These are phyloP conservation scores for Kalmanozyma brasiliensis DNA, from an alignment of 1,284 basidiomycete species.

Conservation along the genomic window DNA sequence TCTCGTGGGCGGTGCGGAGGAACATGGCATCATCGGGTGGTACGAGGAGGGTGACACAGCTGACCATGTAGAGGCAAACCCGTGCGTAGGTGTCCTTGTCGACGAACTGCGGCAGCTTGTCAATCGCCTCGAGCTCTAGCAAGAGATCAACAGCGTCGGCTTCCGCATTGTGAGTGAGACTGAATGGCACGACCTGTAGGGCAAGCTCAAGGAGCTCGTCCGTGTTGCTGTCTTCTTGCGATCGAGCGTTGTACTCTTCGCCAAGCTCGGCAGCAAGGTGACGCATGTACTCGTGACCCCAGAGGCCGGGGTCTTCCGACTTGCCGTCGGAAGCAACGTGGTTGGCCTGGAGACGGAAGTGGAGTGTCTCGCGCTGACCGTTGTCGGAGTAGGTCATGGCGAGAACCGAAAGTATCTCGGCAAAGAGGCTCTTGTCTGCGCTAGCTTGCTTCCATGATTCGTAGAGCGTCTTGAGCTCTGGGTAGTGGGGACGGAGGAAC, in stretches of 20 bases:
- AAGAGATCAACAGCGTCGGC: conserved; percentile 97
- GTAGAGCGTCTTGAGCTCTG: conserved; percentile 74
- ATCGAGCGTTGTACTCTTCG: conserved; percentile 80
- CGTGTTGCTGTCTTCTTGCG: conserved; percentile 47
- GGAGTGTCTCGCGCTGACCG: conserved; percentile 88
- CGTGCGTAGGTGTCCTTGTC: conserved; percentile 84
- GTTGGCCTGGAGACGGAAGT: conserved; percentile 60
- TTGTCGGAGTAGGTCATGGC: conserved; percentile 99
- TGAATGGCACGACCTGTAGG: conserved; percentile 87
- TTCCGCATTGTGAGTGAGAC: conserved; percentile 94
- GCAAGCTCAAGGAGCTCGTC: conserved; percentile 74
- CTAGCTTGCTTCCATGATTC: conserved; percentile 50
- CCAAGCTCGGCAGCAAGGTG: conserved; percentile 96
- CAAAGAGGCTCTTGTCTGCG: conserved; percentile 81
- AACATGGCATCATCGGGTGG: conserved; percentile 93
- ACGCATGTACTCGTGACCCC: conserved; percentile 99
- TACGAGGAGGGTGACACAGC: conserved; percentile 87
- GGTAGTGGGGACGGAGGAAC: conserved; percentile 95
- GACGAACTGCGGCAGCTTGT: conserved; percentile 69
- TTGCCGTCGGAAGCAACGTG: conserved; percentile 42
- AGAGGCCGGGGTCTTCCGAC: conserved; percentile 81
- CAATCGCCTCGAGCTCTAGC: conserved; percentile 92
- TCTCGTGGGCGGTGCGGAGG: conserved; percentile 86
- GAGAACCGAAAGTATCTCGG: conserved; percentile 97
- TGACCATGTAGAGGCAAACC: conserved; percentile 98